Evolutionary conservation across 192 early-diverging fungal genomes (phyloP).

Genomic region (Coemansia sp.): DNA sequence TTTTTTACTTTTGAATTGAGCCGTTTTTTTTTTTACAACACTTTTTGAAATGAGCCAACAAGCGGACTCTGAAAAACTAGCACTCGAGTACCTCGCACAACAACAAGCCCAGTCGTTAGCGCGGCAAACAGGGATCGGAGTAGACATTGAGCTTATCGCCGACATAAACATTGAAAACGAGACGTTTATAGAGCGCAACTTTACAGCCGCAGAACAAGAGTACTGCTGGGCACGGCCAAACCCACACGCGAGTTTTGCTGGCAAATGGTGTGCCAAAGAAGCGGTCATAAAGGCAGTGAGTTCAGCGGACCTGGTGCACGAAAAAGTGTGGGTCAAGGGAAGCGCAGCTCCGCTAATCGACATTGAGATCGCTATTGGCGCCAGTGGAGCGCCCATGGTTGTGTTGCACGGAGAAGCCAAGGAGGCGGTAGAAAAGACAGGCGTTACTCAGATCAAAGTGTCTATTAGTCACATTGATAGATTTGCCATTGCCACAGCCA

Average conservation of each 20-base stretch:
- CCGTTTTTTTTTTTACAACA: not conserved
- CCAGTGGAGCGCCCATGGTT: slow-evolving; percentile 79
- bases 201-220: slow-evolving; percentile 73
- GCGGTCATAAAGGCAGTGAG: slow-evolving; percentile 93
- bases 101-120: slow-evolving; percentile 22
- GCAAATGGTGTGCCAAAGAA: slow-evolving; percentile 96
- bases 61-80: slow-evolving; percentile 7
- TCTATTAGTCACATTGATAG: slow-evolving; percentile 91
- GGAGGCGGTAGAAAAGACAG: slow-evolving; percentile 67
- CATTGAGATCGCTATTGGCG: slow-evolving; percentile 77
- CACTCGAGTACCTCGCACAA: slow-evolving; percentile 23
- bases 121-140: slow-evolving; percentile 64
- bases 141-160: slow-evolving; percentile 86
- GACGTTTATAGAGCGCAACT: slow-evolving; percentile 91
- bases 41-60: not conserved
- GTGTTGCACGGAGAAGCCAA: slow-evolving; percentile 82
- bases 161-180: slow-evolving; percentile 82
- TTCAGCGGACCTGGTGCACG: slow-evolving; percentile 54
- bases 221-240: slow-evolving; percentile 77
- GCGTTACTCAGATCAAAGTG: slow-evolving; percentile 77
- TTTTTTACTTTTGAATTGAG: not conserved
- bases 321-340: slow-evolving; percentile 75
- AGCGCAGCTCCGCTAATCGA: slow-evolving; percentile 85
- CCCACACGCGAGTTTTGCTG: slow-evolving; percentile 84
- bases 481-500: slow-evolving; percentile 90